phyloP scores from a whole-genome alignment of 169 alveolate genomes.

The Amoebophrya sp. region DNA sequence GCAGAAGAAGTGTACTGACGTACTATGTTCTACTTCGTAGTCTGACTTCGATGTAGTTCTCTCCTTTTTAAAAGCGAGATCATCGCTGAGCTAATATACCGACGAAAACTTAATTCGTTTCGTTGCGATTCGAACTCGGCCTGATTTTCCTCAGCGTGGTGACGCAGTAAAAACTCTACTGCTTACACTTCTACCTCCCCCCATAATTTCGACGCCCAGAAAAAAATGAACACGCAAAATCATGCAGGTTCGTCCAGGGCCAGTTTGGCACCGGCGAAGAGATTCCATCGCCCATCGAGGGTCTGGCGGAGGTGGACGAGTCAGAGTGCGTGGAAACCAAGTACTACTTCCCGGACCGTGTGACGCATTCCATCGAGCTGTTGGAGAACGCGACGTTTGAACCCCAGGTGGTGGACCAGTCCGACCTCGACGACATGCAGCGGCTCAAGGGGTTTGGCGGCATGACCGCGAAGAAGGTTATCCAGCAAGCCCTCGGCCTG shows the following conservation, averaged over 20 bases:
- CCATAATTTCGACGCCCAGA: neutral
- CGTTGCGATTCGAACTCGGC: neutral
- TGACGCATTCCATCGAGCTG: neutral
- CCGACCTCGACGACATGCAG: constrained; percentile 42
- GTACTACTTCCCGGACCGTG: no score
- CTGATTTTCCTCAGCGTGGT: neutral
- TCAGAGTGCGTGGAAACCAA: constrained; percentile 22
- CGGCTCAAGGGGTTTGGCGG: constrained; percentile 49
- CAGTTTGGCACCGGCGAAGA: neutral
- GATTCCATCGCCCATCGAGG: constrained; percentile 43
- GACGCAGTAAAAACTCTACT: neutral
- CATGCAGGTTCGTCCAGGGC: neutral
- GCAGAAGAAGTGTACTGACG: constrained; percentile 30
- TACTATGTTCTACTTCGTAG: neutral
- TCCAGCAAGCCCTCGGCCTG: constrained; percentile 44
- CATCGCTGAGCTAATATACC: no score
- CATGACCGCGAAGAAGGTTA: constrained; percentile 41
- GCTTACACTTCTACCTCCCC: neutral
- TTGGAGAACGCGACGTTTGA: neutral
- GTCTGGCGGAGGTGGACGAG: constrained; percentile 44
- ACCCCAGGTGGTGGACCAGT: constrained; percentile 33
- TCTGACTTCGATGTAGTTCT: no score
- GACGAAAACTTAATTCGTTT: neutral
- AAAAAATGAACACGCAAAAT: neutral
- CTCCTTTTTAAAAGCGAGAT: no score